Conservation (phyloP, 1,284 basidiomycete species). For the Ganoderma lucidum region DNA sequence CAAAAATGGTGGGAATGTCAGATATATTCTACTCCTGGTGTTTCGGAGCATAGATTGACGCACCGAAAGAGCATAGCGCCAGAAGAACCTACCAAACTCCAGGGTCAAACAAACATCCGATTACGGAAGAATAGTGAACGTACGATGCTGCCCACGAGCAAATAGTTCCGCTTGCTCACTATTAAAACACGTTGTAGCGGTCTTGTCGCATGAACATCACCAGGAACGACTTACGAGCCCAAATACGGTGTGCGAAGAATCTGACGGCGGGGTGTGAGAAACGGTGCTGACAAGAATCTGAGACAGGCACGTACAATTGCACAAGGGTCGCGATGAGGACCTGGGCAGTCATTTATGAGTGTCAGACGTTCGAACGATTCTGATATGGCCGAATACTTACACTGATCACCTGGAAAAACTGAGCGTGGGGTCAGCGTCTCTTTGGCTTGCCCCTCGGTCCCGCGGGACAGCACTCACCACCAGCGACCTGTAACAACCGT, state of each 20-base stretch:
- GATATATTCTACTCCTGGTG: neutral
- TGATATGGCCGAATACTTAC: neutral
- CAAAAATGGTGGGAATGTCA: neutral
- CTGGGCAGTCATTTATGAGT: neutral
- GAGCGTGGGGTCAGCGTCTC: neutral
- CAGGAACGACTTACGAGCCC: neutral
- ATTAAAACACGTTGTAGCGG: neutral
- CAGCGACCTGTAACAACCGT: neutral
- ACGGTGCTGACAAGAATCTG: neutral
- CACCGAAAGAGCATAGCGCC: neutral
- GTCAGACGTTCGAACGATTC: neutral
- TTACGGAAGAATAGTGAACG: neutral
- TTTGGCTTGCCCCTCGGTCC: neutral
- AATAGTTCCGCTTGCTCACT: neutral
- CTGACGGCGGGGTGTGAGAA: neutral
- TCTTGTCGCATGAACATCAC: neutral
- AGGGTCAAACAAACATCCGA: neutral
- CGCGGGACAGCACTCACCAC: neutral
- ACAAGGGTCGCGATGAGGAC: neutral
- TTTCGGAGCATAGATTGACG: neutral
- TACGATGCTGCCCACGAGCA: constrained; percentile 2
- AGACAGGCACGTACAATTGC: neutral
- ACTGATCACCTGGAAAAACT: constrained; percentile 3
- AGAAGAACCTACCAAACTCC: neutral
- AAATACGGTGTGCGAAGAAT: constrained; percentile 1